These are phyloP conservation scores for Limonium bicolor DNA, from an alignment of 148 eudicot genomes.

Conservation along the genomic window DNA sequence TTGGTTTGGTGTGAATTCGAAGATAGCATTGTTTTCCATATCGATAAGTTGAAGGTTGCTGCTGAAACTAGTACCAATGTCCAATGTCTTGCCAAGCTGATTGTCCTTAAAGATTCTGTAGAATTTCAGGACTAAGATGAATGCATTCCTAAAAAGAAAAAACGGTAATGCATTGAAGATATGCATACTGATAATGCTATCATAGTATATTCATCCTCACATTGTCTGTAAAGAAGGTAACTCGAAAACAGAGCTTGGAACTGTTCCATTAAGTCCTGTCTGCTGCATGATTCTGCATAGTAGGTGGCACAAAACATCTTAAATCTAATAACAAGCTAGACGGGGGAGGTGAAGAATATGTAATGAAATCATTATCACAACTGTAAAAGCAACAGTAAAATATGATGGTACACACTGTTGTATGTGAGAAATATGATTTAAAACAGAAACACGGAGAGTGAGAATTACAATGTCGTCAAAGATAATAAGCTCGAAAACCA, in stretches of 20 bases:
- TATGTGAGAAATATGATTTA: no score
- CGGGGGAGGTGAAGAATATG: no score
- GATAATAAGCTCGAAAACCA: slow-evolving; percentile 58
- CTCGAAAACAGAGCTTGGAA: slow-evolving; percentile 54
- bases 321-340: no score
- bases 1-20: slow-evolving; percentile 5
- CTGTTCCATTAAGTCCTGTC: slow-evolving; percentile 39
- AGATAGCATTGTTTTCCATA: slow-evolving; percentile 26
- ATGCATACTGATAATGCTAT: neutral
- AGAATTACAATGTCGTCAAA: slow-evolving; percentile 62
- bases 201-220: slow-evolving; percentile 25
- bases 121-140: neutral
- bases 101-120: slow-evolving; percentile 29
- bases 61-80: slow-evolving; percentile 20
- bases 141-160: neutral
- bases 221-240: slow-evolving; percentile 41
- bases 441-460: slow-evolving; percentile 13
- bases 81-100: slow-evolving; percentile 21
- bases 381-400: no score
- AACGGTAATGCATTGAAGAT: no score
- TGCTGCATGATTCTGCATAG: slow-evolving; percentile 42
- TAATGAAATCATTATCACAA: no score
- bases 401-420: no score
- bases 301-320: no score
- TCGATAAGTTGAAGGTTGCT: slow-evolving; percentile 30